Conservation (phyloP, 73 alveolate species). For the Paraurostyla sp. region DNA sequence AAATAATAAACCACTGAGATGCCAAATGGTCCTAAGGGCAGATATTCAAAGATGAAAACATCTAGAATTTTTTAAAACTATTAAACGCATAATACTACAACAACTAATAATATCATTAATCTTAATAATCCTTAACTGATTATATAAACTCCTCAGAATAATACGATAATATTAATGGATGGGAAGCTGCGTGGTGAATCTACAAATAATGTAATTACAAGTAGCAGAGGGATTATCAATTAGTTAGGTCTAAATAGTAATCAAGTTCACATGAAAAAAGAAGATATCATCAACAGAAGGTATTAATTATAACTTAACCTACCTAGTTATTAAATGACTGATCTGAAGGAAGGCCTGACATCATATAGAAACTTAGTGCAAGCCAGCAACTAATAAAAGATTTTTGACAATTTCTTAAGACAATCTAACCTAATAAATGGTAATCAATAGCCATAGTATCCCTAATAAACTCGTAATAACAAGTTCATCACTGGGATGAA, state of each 20-base stretch:
- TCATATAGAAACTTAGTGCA: too few species aligned
- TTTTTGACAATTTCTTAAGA: too few species aligned
- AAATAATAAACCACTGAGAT: too few species aligned
- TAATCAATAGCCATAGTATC: too few species aligned
- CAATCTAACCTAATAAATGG: too few species aligned
- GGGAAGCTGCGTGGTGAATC: too few species aligned
- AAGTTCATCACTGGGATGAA: neutral
- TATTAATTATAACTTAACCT: too few species aligned
- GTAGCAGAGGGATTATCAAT: constrained; percentile 7
- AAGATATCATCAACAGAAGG: constrained; percentile 7
- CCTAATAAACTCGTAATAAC: neutral
- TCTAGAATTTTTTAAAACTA: neutral
- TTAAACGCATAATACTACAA: too few species aligned
- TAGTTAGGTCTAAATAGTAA: neutral
- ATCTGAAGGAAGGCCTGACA: too few species aligned
- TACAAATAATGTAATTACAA: neutral
- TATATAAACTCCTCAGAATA: constrained; percentile 20
- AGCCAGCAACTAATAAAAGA: too few species aligned
- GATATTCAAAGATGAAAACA: neutral
- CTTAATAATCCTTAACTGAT: constrained; percentile 16
- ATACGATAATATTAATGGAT: constrained; percentile 21
- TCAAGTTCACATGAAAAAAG: neutral
- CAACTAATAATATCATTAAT: constrained; percentile 1
- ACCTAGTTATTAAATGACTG: too few species aligned
- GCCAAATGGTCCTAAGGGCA: too few species aligned